Evolutionary conservation across 2,329 filamentous ascomycete species (phyloP).

Genomic region (Aspergillus hortae): DNA sequence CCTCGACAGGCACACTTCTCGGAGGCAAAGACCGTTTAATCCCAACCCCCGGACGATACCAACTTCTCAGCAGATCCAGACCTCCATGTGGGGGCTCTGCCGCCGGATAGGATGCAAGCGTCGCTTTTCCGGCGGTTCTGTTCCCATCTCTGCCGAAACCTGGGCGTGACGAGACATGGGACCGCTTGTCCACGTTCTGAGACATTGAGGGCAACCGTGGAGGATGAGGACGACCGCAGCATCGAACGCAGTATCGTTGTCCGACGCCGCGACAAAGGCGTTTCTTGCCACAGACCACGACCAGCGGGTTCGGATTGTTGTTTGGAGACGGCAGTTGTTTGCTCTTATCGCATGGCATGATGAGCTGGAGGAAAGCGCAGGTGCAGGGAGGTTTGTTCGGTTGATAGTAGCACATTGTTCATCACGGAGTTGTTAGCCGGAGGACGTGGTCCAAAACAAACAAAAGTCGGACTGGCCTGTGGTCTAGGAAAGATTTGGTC

Average conservation of each 20-base stretch:
- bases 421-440: background rate
- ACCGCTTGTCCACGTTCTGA: no score
- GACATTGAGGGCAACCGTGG: background rate
- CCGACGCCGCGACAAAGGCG: slow-evolving; percentile 1
- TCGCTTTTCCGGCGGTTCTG: no score
- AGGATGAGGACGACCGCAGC: background rate
- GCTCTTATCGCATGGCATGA: slow-evolving; percentile 15
- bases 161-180: no score
- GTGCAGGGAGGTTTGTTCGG: slow-evolving; percentile 18
- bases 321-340: slow-evolving; percentile 5
- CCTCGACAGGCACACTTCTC: background rate
- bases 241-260: slow-evolving; percentile 3
- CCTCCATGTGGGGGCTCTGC: background rate
- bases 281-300: slow-evolving; percentile 8
- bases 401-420: slow-evolving; percentile 16
- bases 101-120: no score
- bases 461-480: background rate
- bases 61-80: background rate
- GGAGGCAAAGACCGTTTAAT: background rate
- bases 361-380: slow-evolving; percentile 17
- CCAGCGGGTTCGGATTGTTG: slow-evolving; percentile 11
- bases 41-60: background rate
- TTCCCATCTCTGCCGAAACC: no score
- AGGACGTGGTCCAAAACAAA: background rate
- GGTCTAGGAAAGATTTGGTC: background rate